A percentile compares a stretch with the other conserved stretches of the same genome.
These are phyloP conservation scores for Physcomitrellopsis africana DNA, from an alignment of 225 moss, liverwort and hornwort species.

Conservation along the genomic window DNA sequence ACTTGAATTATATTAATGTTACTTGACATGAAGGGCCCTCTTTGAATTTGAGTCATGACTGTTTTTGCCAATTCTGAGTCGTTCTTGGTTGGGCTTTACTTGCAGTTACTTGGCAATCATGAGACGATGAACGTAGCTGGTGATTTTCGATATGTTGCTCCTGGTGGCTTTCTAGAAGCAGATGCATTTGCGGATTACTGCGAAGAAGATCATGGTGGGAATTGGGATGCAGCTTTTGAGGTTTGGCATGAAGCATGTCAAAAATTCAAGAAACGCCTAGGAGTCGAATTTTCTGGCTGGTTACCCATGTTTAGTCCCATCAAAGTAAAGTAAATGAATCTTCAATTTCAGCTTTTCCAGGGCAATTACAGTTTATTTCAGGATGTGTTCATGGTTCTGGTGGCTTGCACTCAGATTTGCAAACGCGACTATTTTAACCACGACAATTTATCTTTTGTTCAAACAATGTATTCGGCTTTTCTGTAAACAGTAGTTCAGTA, in stretches of 20 bases:
- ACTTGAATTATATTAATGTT: not conserved
- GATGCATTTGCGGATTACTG: conserved; percentile 70
- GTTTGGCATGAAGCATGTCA: conserved; percentile 70
- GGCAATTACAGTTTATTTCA: not conserved
- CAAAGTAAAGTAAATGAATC: conserved; percentile 39
- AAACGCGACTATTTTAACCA: not conserved
- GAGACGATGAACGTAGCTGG: conserved; percentile 95
- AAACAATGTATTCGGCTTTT: not conserved
- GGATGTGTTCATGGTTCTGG: not conserved
- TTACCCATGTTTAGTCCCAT: conserved; percentile 74
- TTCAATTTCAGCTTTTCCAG: conserved; percentile 1
- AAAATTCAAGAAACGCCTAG: conserved; percentile 51
- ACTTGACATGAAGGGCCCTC: not conserved
- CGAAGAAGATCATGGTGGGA: conserved; percentile 80
- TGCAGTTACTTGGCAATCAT: conserved; percentile 90
- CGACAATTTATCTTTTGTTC: not conserved
- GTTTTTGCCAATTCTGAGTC: conserved; percentile 6
- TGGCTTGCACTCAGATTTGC: not conserved
- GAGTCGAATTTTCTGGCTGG: conserved; percentile 55
- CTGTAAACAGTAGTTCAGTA: not conserved
- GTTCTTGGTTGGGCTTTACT: not conserved
- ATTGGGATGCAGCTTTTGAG: conserved; percentile 81
- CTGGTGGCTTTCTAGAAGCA: conserved; percentile 85
- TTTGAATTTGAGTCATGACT: not conserved
- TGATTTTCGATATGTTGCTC: conserved; percentile 85